Conservation (phyloP, 1,284 basidiomycete species). For the Austropuccinia psidii region DNA sequence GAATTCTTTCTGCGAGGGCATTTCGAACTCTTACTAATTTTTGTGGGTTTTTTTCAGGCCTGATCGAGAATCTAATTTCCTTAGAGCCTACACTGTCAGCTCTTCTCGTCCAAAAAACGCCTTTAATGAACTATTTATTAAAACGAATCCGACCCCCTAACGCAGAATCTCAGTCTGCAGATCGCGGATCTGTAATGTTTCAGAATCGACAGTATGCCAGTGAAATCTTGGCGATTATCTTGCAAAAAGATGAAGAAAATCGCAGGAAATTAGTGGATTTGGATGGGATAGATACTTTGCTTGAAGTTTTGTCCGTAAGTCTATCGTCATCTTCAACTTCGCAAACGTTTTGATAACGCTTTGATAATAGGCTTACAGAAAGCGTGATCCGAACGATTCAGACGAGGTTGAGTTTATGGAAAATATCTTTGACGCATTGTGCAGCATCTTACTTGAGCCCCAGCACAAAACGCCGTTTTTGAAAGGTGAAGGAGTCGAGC, state of each 20-base stretch:
- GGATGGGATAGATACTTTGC: slow-evolving; percentile 24
- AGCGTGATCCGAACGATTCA: slow-evolving; percentile 67
- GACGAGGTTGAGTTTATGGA: slow-evolving; percentile 98
- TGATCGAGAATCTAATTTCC: slow-evolving; percentile 85
- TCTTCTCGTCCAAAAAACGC: slow-evolving; percentile 64
- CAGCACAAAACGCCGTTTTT: slow-evolving; percentile 67
- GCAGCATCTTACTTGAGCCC: slow-evolving; percentile 67
- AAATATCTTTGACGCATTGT: slow-evolving; percentile 82
- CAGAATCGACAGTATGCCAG: slow-evolving; percentile 49
- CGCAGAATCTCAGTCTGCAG: slow-evolving; percentile 43
- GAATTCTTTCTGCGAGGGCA: background rate
- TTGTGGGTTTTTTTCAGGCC: slow-evolving; percentile 52
- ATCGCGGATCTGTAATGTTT: slow-evolving; percentile 36
- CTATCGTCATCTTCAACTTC: background rate
- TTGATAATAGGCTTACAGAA: slow-evolving; percentile 65
- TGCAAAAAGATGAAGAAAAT: slow-evolving; percentile 53
- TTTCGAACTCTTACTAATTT: background rate
- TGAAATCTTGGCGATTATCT: slow-evolving; percentile 70
- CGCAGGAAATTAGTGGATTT: background rate
- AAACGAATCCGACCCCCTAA: slow-evolving; percentile 60
- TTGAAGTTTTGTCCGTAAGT: slow-evolving; percentile 36
- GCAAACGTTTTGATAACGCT: background rate
- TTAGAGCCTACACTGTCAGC: slow-evolving; percentile 69
- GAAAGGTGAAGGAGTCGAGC: slow-evolving; percentile 83
- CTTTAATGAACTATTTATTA: slow-evolving; percentile 69